Conservation (phyloP, 495 filamentous ascomycete species). For the Aspergillus olivimuriae region DNA sequence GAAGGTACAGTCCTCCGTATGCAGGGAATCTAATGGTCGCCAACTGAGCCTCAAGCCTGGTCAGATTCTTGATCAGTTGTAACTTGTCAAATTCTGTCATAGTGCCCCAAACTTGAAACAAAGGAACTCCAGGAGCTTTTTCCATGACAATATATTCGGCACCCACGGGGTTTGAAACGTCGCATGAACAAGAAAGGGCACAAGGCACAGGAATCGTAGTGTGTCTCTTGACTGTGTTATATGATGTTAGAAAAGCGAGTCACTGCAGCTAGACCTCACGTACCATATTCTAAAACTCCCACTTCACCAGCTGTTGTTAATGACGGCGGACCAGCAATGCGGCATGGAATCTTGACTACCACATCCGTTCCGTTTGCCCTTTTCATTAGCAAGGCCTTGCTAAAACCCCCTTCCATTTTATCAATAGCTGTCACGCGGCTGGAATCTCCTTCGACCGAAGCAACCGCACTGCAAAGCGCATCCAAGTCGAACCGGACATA, state of each 20-base stretch:
- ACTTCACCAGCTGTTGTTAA: conserved; percentile 34
- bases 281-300: conserved; percentile 31
- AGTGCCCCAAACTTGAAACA: conserved; percentile 23
- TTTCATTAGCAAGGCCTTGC: conserved; percentile 31
- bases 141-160: conserved; percentile 37
- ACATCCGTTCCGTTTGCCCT: conserved; percentile 27
- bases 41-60: conserved; percentile 21
- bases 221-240: conserved; percentile 18
- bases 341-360: conserved; percentile 32
- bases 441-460: conserved; percentile 8
- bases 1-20: conserved; percentile 29
- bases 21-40: conserved; percentile 21
- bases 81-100: conserved; percentile 21
- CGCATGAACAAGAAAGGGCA: conserved; percentile 25
- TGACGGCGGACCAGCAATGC: conserved; percentile 24
- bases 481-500: conserved; percentile 26
- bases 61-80: conserved; percentile 24
- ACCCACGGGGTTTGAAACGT: conserved; percentile 23
- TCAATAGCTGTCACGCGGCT: conserved; percentile 23
- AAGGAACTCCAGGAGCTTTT: conserved; percentile 26
- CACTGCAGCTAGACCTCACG: conserved; percentile 1
- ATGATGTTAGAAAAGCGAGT: conserved; percentile 5
- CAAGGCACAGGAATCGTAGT: conserved; percentile 27
- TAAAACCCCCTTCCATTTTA: conserved; percentile 36
- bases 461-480: conserved; percentile 24